A percentile compares a stretch with the other conserved stretches of the same genome.
phyloP scores from a whole-genome alignment of 805 yeast genomes.

The Teunomyces barrocoloradensis region DNA sequence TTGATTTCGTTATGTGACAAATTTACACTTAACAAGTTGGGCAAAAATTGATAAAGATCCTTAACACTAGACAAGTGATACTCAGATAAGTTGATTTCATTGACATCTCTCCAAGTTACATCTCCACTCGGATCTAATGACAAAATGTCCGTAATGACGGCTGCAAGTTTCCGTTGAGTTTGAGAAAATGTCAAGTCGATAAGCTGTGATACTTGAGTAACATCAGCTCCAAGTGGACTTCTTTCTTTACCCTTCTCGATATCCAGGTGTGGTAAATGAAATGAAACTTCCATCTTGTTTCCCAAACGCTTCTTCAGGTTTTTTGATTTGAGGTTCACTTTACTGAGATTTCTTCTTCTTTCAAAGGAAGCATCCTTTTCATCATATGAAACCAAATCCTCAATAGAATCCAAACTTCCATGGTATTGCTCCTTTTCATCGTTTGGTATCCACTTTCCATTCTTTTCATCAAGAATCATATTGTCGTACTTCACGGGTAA shows the following conservation, averaged over 20 bases:
- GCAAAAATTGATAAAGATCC: slow-evolving; percentile 44
- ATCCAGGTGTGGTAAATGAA: slow-evolving; percentile 33
- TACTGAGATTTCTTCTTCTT: slow-evolving; percentile 3
- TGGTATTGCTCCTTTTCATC: slow-evolving; percentile 20
- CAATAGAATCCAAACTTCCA: slow-evolving; percentile 38
- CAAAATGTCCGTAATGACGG: slow-evolving; percentile 44
- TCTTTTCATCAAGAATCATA: slow-evolving; percentile 20
- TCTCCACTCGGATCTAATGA: slow-evolving; percentile 32
- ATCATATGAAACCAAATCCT: slow-evolving; percentile 26
- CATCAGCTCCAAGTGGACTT: slow-evolving; percentile 23
- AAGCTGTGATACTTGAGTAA: slow-evolving; percentile 43
- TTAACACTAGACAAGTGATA: slow-evolving; percentile 39
- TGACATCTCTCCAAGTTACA: slow-evolving; percentile 43
- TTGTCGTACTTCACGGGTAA: slow-evolving; percentile 34
- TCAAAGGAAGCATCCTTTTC: slow-evolving; percentile 7
- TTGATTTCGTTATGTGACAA: slow-evolving; percentile 42
- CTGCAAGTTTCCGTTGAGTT: slow-evolving; percentile 41
- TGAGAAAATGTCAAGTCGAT: slow-evolving; percentile 49
- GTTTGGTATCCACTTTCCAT: slow-evolving; percentile 21
- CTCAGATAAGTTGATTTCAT: slow-evolving; percentile 33
- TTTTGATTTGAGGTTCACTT: background rate
- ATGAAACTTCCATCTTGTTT: slow-evolving; percentile 38
- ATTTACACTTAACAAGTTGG: slow-evolving; percentile 38
- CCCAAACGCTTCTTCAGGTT: slow-evolving; percentile 8
- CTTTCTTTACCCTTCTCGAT: slow-evolving; percentile 10